Percentiles rank a stretch among this genome's conserved stretches.
Conservation (phyloP, 2,329 filamentous ascomycete genomes). For the Thielaviopsis punctulata region DNA sequence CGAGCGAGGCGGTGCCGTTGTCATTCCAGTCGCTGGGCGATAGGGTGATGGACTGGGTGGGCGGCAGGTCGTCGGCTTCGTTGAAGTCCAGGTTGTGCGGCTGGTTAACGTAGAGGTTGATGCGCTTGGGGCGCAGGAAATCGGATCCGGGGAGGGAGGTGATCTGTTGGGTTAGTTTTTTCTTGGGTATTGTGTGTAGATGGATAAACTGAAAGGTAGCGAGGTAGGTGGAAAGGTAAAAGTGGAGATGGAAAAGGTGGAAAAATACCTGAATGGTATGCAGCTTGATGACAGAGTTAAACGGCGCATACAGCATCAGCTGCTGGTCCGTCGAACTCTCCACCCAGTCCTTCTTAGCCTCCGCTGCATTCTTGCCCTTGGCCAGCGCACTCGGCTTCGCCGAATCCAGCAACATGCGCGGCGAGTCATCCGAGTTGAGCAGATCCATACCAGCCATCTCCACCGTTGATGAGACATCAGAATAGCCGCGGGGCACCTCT, state of each 20-base stretch:
- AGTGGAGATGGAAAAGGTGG: background rate
- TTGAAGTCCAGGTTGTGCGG: slow-evolving; percentile 86
- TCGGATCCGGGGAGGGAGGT: slow-evolving; percentile 68
- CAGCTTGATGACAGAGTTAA: slow-evolving; percentile 74
- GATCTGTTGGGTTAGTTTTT: slow-evolving; percentile 36
- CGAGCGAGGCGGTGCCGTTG: slow-evolving; percentile 54
- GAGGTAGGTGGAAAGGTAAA: too few species aligned
- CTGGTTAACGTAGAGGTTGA: slow-evolving; percentile 78
- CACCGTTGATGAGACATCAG: slow-evolving; percentile 65
- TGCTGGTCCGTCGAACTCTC: slow-evolving; percentile 97
- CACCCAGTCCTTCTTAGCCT: slow-evolving; percentile 56
- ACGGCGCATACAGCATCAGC: slow-evolving; percentile 80
- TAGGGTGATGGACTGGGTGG: slow-evolving; percentile 66
- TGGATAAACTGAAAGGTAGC: too few species aligned
- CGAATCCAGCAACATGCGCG: slow-evolving; percentile 55
- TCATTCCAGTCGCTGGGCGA: slow-evolving; percentile 64
- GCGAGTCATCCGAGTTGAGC: slow-evolving; percentile 64
- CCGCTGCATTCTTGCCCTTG: slow-evolving; percentile 34
- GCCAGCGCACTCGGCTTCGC: slow-evolving; percentile 47
- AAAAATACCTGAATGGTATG: slow-evolving; percentile 53
- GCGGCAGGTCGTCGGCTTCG: slow-evolving; percentile 72
- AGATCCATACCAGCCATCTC: slow-evolving; percentile 69
- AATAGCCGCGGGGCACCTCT: slow-evolving; percentile 61
- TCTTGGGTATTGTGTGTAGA: background rate
- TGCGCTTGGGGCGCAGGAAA: slow-evolving; percentile 62